Base-by-base conservation (phyloP, 2,329 filamentous ascomycete species). In the Erysiphe pulchra region DNA sequence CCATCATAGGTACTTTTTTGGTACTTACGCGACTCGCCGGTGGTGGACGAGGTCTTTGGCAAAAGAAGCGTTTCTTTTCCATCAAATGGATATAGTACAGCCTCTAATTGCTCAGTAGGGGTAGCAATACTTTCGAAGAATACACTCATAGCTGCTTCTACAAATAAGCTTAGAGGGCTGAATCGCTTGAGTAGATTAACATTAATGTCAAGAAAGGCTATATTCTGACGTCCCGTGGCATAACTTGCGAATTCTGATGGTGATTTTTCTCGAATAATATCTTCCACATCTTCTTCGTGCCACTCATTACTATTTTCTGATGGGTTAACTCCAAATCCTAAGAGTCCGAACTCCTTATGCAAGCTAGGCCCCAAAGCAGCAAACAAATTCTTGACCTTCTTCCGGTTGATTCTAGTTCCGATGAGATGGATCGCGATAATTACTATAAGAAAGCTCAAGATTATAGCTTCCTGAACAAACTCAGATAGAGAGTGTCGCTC, bases 151-250 rank as follows among this genome's bases (percentile, higher is more conserved):
- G 69, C 61, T 39, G 65, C 64, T 64, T 98, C 90, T 52, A 75
- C 69, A 80, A 55, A 30, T 45, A 56, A 48, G 20, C 44, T 51
- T 6, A 57, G 43, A 18, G 55, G 55, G 45, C 53, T 56, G 45
- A 55, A 57, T 9, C 54, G 52, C 47, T 57, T 57, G 32, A 54
- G 40, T 14, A 57, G 48, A 24, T 51, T 54, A 31, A 57, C 46
- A 30, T 53, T 82, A 59, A 92, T 66, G 57, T 98, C 87, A 56
- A 87, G 63, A 59, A 92, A 95, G 16, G 87, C 87, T 36, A 90
- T 71, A 60, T 98, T 98, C 68, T 86, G 80, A 54, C 90, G 75
- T 46, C 90, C 90, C 32, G 85, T 86, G 33, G 82, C 84, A 61
- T 98, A 98, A 11, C 79, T 77, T 47, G 78, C 66, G 63, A 77